Conservation (phyloP, 1,284 basidiomycete genomes). For the Phellinidium pouzarii region DNA sequence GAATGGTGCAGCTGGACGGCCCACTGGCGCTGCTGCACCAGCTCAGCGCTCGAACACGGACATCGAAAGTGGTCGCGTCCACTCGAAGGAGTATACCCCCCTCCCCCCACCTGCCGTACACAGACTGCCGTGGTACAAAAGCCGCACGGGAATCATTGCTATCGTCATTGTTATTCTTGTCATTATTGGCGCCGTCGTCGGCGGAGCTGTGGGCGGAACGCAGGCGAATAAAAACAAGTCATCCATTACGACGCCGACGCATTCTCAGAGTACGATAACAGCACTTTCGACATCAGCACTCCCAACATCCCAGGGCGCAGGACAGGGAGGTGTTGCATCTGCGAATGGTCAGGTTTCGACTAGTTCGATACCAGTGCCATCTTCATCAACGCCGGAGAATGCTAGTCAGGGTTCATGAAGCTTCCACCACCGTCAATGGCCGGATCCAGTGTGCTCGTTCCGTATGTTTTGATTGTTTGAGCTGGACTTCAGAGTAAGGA, state of each 20-base stretch:
- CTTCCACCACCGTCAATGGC: no score
- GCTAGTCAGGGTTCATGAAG: no score
- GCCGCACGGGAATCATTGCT: slow-evolving; percentile 32
- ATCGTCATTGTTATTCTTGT: slow-evolving; percentile 33
- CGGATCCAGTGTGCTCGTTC: no score
- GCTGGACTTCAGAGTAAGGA: no score
- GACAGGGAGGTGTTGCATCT: no score
- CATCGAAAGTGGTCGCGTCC: slow-evolving; percentile 23
- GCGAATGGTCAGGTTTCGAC: no score
- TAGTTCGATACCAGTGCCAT: no score
- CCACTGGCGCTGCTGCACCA: not conserved
- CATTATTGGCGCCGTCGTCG: slow-evolving; percentile 49
- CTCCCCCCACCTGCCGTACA: slow-evolving; percentile 7
- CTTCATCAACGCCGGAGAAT: no score
- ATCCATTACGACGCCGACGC: not conserved
- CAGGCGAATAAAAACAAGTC: slow-evolving; percentile 21
- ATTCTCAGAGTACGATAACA: not conserved
- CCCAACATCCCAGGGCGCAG: not conserved
- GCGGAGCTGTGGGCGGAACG: slow-evolving; percentile 55
- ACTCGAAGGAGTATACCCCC: slow-evolving; percentile 15
- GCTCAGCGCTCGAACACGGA: slow-evolving; percentile 25
- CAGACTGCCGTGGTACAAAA: slow-evolving; percentile 30
- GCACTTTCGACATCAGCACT: not conserved
- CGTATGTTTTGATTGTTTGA: not conserved
- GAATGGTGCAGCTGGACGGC: not conserved